These are phyloP conservation scores for Tolypocladium ovalisporum DNA, from an alignment of 2,329 filamentous ascomycete species.

Conservation along the genomic window DNA sequence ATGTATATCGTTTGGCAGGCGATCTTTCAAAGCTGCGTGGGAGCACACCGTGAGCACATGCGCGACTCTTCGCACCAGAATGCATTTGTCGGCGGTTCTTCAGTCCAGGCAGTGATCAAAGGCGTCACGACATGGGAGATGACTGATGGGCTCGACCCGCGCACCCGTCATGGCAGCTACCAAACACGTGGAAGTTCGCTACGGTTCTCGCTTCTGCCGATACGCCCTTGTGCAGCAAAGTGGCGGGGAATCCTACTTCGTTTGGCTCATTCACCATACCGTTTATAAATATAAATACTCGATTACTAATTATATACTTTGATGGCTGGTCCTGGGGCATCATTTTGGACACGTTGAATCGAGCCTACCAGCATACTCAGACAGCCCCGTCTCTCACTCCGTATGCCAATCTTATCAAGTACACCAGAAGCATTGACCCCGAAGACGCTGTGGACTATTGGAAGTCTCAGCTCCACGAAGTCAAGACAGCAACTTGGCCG, in stretches of 20 bases:
- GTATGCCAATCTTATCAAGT: background rate
- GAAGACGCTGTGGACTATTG: background rate
- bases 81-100: constrained; percentile 2
- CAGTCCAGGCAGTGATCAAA: constrained; percentile 3
- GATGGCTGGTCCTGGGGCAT: constrained; percentile 11
- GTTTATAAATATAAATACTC: too few species aligned
- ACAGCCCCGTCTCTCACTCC: background rate
- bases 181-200: background rate
- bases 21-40: constrained; percentile 19
- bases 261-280: constrained; percentile 15
- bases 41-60: constrained; percentile 1
- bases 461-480: background rate
- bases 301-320: too few species aligned
- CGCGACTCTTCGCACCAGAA: constrained; percentile 7
- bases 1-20: constrained; percentile 9
- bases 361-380: background rate
- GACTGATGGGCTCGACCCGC: background rate
- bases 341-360: background rate
- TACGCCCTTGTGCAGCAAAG: background rate
- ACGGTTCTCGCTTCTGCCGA: background rate
- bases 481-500: background rate
- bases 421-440: background rate
- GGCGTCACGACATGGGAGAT: background rate
- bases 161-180: background rate
- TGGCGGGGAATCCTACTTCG: constrained; percentile 6